A percentile compares a stretch with the other conserved stretches of the same genome.
These are phyloP conservation scores for Gypsophila paniculata DNA, from an alignment of 179 eudicot genomes.

Conservation along the genomic window DNA sequence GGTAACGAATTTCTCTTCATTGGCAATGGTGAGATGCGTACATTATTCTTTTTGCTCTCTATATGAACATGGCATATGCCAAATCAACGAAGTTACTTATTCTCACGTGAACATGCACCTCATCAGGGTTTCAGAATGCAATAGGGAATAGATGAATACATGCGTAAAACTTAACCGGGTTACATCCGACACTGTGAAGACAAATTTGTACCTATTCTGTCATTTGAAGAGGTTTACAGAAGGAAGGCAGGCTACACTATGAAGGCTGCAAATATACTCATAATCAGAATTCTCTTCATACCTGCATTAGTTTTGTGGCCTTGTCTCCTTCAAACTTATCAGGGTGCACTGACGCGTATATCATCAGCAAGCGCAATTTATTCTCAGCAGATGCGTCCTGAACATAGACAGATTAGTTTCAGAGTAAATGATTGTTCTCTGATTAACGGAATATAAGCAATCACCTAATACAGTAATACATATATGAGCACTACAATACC, in stretches of 20 bases:
- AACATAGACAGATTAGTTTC: constrained; percentile 11
- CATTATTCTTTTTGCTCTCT: background rate
- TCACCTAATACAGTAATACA: background rate
- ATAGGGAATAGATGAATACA: background rate
- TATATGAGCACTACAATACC: constrained; percentile 33
- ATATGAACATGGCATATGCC: background rate
- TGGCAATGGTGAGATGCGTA: background rate
- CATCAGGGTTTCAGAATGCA: background rate
- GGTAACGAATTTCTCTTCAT: background rate
- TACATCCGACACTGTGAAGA: background rate
- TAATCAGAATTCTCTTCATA: constrained; percentile 20
- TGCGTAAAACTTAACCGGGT: background rate
- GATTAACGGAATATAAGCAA: background rate
- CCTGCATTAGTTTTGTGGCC: constrained; percentile 93
- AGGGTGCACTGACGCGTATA: constrained; percentile 80
- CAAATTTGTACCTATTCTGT: background rate
- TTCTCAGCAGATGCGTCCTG: constrained; percentile 63
- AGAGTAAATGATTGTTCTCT: background rate
- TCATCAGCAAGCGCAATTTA: constrained; percentile 81
- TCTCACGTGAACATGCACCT: background rate
- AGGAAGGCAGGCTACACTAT: background rate
- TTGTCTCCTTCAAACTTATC: constrained; percentile 97
- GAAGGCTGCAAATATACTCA: background rate
- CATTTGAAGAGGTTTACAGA: background rate
- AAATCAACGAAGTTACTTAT: too few species aligned